Evolutionary conservation across 108 stramenopile species (phyloP).

Genomic region (Aurantiochytrium sp.): DNA sequence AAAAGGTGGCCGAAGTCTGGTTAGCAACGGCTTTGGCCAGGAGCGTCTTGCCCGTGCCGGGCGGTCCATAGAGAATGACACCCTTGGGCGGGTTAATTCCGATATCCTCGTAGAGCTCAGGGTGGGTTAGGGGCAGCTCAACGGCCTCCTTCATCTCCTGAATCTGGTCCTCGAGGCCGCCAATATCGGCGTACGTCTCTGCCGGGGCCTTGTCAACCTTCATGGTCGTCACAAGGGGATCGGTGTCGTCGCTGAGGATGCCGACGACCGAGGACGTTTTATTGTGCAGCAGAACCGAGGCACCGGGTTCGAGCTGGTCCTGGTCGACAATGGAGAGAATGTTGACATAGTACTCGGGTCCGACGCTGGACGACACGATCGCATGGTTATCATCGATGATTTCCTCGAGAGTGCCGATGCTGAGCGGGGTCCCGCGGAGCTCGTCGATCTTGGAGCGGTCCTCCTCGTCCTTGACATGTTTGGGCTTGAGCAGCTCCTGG

Average conservation of each 20-base stretch:
- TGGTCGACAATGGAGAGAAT: constrained; percentile 94
- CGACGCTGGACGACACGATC: constrained; percentile 83
- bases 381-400: constrained; percentile 98
- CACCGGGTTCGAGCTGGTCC: constrained; percentile 96
- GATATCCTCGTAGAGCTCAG: constrained; percentile 97
- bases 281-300: constrained; percentile 89
- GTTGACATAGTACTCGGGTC: constrained; percentile 98
- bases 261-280: constrained; percentile 96
- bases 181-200: constrained; percentile 97
- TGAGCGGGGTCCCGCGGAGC: constrained; percentile 87
- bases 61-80: constrained; percentile 94
- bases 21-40: constrained; percentile 98
- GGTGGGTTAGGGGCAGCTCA: constrained; percentile 93
- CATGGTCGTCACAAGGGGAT: constrained; percentile 97
- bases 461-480: constrained; percentile 86
- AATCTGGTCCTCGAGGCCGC: constrained; percentile 95
- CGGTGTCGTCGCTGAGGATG: constrained; percentile 89
- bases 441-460: constrained; percentile 93
- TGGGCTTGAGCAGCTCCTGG: constrained; percentile 94
- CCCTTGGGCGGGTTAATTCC: constrained; percentile 95
- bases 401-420: constrained; percentile 93
- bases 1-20: constrained; percentile 93
- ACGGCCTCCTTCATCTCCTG: constrained; percentile 99
- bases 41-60: constrained; percentile 96
- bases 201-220: constrained; percentile 98